Evolutionary conservation across 1,284 basidiomycete species (phyloP).

Genomic region (Puccinia coronata): DNA sequence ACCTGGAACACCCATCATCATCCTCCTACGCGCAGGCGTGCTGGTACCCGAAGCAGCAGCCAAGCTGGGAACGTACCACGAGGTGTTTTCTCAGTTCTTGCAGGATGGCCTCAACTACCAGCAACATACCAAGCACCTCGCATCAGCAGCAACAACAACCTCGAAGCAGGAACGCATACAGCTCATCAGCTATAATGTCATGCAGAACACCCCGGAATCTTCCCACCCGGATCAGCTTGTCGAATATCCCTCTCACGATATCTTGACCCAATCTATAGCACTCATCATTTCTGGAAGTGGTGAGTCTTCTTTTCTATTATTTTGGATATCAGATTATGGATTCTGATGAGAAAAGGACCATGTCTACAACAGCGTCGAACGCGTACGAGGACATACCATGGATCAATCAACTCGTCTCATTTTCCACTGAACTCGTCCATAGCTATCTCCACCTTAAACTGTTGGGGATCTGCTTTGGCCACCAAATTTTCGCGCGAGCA

Average conservation of each 20-base stretch:
- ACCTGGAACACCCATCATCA: background rate
- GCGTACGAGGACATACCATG: conserved; percentile 30
- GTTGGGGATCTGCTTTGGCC: conserved; percentile 40
- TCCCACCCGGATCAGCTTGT: background rate
- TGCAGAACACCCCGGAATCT: background rate
- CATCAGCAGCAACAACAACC: too few species aligned
- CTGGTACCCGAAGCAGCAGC: background rate
- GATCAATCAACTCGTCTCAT: conserved; percentile 20
- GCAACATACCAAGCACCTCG: background rate
- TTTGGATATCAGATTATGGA: background rate
- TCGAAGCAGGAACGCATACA: background rate
- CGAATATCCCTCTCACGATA: conserved; percentile 16
- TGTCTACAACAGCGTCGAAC: conserved; percentile 2
- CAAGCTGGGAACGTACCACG: conserved; percentile 29
- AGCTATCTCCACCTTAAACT: background rate
- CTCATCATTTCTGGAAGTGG: conserved; percentile 35
- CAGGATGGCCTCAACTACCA: conserved; percentile 10
- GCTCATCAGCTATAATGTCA: conserved; percentile 20
- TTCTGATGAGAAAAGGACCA: background rate
- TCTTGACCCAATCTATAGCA: conserved; percentile 2
- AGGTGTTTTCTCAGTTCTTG: conserved; percentile 20
- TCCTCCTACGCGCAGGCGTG: conserved; percentile 17
- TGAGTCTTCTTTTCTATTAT: background rate
- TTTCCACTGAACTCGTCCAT: background rate
- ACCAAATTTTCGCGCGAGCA: conserved; percentile 30